Evolutionary conservation across 2,329 filamentous ascomycete species (phyloP).

Genomic region (Passalora sequoiae): DNA sequence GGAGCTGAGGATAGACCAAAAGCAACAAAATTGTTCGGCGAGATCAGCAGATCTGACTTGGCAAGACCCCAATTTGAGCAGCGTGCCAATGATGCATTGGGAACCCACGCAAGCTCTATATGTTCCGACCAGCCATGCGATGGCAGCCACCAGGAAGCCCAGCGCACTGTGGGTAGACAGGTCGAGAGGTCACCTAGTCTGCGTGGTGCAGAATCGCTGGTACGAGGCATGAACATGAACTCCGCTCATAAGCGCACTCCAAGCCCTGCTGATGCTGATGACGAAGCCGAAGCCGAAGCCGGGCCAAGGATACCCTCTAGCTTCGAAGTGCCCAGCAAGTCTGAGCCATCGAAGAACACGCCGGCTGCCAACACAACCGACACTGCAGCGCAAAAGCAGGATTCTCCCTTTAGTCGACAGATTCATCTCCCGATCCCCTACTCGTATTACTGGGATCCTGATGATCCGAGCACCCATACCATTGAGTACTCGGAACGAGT

Average conservation of each 20-base stretch:
- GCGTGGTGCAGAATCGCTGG: slow-evolving; percentile 45
- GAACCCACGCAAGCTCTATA: slow-evolving; percentile 6
- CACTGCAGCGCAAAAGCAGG: slow-evolving; percentile 27
- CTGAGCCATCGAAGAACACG: slow-evolving; percentile 13
- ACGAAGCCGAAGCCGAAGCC: slow-evolving; percentile 33
- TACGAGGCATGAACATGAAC: slow-evolving; percentile 47
- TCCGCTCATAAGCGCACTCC: slow-evolving; percentile 36
- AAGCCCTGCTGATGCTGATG: neutral
- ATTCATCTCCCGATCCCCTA: slow-evolving; percentile 42
- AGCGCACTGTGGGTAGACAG: slow-evolving; percentile 1
- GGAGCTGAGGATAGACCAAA: slow-evolving; percentile 11
- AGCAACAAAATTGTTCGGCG: slow-evolving; percentile 52
- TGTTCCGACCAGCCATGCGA: slow-evolving; percentile 2
- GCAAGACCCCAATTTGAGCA: slow-evolving; percentile 42
- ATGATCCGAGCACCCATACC: slow-evolving; percentile 43
- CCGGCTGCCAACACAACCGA: slow-evolving; percentile 15
- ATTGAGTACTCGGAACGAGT: slow-evolving; percentile 43
- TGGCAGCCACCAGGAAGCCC: slow-evolving; percentile 5
- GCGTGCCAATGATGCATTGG: slow-evolving; percentile 3
- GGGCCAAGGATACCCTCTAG: slow-evolving; percentile 25
- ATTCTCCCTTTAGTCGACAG: slow-evolving; percentile 37
- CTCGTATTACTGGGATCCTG: slow-evolving; percentile 43
- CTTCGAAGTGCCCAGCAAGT: slow-evolving; percentile 5
- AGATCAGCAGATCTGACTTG: slow-evolving; percentile 54
- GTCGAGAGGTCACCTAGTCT: slow-evolving; percentile 36